Percentiles rank a stretch among this genome's conserved stretches.
Evolutionary conservation across 2,329 filamentous ascomycete species (phyloP).

Genomic region (Corinectria fuckeliana): DNA sequence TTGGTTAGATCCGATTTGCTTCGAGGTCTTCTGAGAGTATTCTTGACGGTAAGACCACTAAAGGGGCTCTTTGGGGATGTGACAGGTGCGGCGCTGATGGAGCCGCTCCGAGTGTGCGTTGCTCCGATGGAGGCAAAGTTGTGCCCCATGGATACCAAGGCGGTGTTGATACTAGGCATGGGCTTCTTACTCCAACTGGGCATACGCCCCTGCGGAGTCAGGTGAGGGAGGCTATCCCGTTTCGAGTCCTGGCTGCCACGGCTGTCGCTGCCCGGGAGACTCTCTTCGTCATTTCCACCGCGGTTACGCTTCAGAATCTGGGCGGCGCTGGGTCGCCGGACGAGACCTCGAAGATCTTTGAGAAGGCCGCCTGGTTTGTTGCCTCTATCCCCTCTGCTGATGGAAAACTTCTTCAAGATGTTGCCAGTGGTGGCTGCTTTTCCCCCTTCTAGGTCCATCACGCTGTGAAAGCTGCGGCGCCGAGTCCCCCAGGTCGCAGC

Average conservation of each 20-base stretch:
- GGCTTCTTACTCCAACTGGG: constrained; percentile 60
- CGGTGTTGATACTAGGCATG: constrained; percentile 65
- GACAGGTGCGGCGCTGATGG: constrained; percentile 60
- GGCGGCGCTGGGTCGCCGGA: constrained; percentile 56
- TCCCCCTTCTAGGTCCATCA: constrained; percentile 60
- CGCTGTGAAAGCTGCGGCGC: constrained; percentile 67
- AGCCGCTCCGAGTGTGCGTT: constrained; percentile 64
- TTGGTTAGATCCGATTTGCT: constrained; percentile 62
- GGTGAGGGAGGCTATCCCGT: constrained; percentile 51
- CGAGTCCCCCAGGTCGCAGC: constrained; percentile 75
- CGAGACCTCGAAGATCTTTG: constrained; percentile 56
- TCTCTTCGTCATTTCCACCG: constrained; percentile 44
- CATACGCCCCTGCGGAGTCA: constrained; percentile 59
- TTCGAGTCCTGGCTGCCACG: constrained; percentile 41
- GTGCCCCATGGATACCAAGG: constrained; percentile 61
- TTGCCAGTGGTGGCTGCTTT: constrained; percentile 65
- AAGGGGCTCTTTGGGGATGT: constrained; percentile 62
- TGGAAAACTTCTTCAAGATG: constrained; percentile 67
- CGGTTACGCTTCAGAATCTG: constrained; percentile 55
- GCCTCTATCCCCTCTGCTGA: constrained; percentile 54
- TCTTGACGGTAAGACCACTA: constrained; percentile 53
- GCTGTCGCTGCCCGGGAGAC: constrained; percentile 36
- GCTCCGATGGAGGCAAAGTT: constrained; percentile 63
- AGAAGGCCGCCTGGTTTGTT: constrained; percentile 57
- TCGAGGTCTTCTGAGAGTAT: constrained; percentile 58